Evolutionary conservation across 2,329 filamentous ascomycete genomes (phyloP).

Genomic region (Tolypocladium tropicale): DNA sequence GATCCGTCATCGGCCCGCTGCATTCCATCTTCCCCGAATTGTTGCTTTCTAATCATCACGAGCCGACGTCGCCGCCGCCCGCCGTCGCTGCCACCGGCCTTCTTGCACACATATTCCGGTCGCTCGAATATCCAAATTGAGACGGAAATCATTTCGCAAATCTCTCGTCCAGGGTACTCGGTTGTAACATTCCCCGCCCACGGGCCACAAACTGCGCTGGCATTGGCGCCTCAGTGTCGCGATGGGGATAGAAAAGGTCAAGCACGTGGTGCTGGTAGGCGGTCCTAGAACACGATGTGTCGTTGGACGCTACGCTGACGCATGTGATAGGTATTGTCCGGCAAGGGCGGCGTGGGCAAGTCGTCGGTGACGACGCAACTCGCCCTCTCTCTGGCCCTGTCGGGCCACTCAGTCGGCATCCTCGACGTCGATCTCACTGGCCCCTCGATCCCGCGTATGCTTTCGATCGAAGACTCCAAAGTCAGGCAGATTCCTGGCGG

Average conservation of each 20-base stretch:
- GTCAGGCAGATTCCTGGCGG: constrained; percentile 86
- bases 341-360: constrained; percentile 96
- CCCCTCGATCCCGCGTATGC: constrained; percentile 90
- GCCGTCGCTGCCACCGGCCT: too few relatives aligned
- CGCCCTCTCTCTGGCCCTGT: constrained; percentile 75
- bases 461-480: constrained; percentile 79
- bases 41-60: neutral
- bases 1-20: neutral
- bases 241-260: constrained; percentile 45
- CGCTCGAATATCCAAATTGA: neutral
- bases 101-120: neutral
- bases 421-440: constrained; percentile 95
- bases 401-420: constrained; percentile 83
- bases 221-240: neutral
- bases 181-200: neutral
- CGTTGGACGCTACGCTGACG: neutral
- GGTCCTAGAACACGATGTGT: neutral
- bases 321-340: constrained; percentile 60
- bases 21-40: neutral
- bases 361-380: constrained; percentile 96
- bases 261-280: constrained; percentile 65
- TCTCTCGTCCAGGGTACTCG: too few relatives aligned
- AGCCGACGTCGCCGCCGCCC: neutral
- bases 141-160: neutral
- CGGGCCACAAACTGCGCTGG: constrained; percentile 12